A percentile compares a stretch with the other conserved stretches of the same genome.
Conservation (phyloP, 2,329 filamentous ascomycete genomes). For the Paraconiothyrium sp. region DNA sequence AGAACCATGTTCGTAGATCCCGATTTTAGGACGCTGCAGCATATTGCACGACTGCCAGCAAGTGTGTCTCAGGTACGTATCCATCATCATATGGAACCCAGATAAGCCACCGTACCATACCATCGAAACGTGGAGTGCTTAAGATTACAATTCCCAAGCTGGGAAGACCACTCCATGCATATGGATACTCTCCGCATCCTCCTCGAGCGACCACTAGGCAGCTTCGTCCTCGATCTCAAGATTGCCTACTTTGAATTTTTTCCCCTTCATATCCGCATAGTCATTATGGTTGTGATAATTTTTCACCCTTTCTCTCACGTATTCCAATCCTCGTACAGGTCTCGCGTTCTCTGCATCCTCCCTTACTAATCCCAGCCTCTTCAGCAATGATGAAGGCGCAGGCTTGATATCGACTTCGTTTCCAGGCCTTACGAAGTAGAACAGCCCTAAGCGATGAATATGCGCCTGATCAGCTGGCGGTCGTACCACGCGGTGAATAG, state of each 20-base stretch:
- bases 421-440: conserved; percentile 54
- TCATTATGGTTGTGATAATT: conserved; percentile 53
- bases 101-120: too few relatives aligned
- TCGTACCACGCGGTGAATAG: conserved; percentile 60
- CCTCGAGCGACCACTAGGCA: not conserved
- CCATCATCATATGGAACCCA: too few relatives aligned
- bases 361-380: conserved; percentile 35
- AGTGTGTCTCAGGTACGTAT: too few relatives aligned
- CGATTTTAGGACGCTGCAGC: too few relatives aligned
- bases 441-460: conserved; percentile 49
- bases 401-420: conserved; percentile 51
- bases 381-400: conserved; percentile 47
- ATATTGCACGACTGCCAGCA: too few relatives aligned
- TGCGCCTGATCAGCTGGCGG: conserved; percentile 55
- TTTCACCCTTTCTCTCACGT: conserved; percentile 54
- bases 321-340: conserved; percentile 52
- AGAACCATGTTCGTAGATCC: too few relatives aligned
- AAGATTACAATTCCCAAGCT: too few relatives aligned
- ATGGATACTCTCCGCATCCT: not conserved
- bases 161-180: not conserved
- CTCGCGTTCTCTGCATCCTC: conserved; percentile 32
- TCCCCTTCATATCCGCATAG: conserved; percentile 52
- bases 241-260: conserved; percentile 52
- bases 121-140: too few relatives aligned
- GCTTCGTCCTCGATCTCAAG: conserved; percentile 55